Percentiles rank a stretch among this genome's conserved stretches.
These are phyloP conservation scores for Inonotus obliquus DNA, from an alignment of 1,284 basidiomycete species.

Conservation along the genomic window DNA sequence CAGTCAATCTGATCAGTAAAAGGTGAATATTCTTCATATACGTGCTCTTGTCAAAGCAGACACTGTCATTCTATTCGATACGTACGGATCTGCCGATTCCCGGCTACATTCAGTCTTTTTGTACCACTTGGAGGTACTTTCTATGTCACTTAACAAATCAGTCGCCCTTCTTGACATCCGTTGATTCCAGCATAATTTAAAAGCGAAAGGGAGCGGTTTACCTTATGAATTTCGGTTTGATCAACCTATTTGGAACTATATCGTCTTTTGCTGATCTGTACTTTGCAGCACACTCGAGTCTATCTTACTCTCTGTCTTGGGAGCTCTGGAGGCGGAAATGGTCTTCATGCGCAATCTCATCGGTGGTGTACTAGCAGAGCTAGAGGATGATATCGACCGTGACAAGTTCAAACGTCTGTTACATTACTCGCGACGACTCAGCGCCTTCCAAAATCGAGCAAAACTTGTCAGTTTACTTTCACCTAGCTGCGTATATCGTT, in stretches of 20 bases:
- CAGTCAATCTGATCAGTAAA: slow-evolving; percentile 14
- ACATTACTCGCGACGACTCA: slow-evolving; percentile 84
- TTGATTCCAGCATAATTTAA: slow-evolving; percentile 66
- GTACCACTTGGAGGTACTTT: slow-evolving; percentile 77
- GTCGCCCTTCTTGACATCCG: slow-evolving; percentile 16
- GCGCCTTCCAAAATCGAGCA: slow-evolving; percentile 85
- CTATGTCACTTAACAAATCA: not conserved
- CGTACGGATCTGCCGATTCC: slow-evolving; percentile 81
- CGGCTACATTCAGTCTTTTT: slow-evolving; percentile 82
- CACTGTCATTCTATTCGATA: slow-evolving; percentile 89
- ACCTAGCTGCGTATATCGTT: not conserved
- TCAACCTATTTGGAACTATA: slow-evolving; percentile 17
- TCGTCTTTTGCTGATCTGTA: slow-evolving; percentile 20
- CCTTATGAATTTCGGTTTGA: slow-evolving; percentile 88
- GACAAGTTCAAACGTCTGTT: slow-evolving; percentile 88
- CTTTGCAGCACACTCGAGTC: slow-evolving; percentile 78
- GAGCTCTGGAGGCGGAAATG: slow-evolving; percentile 91
- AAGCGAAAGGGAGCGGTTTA: slow-evolving; percentile 56
- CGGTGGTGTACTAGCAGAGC: slow-evolving; percentile 81
- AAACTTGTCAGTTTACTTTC: slow-evolving; percentile 49
- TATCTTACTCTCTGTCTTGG: slow-evolving; percentile 81
- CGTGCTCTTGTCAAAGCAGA: slow-evolving; percentile 93
- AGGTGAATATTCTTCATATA: slow-evolving; percentile 93
- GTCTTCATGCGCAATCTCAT: slow-evolving; percentile 85
- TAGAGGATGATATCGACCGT: slow-evolving; percentile 91